These are phyloP conservation scores for Aspergillus aculeatinus DNA, from an alignment of 2,329 filamentous ascomycete species.

Conservation along the genomic window DNA sequence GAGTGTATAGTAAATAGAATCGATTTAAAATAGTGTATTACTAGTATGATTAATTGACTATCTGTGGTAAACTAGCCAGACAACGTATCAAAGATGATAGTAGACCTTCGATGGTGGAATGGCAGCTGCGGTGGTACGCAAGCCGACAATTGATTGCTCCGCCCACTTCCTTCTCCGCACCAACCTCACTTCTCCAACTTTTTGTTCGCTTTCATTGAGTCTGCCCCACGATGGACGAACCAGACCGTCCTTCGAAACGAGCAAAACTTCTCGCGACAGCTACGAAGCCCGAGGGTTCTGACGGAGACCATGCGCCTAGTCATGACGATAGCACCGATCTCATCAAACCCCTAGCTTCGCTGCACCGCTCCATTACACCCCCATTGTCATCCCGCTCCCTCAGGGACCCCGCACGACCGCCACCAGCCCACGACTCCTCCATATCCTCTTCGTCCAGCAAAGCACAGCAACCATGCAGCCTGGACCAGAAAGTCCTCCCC, in stretches of 20 bases:
- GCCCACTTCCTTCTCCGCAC: background rate
- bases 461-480: background rate
- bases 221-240: slow-evolving; percentile 4
- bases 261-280: slow-evolving; percentile 8
- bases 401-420: background rate
- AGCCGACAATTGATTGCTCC: background rate
- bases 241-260: slow-evolving; percentile 16
- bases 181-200: background rate
- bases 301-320: background rate
- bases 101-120: too few relatives aligned
- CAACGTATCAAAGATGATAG: too few relatives aligned
- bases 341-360: slow-evolving; percentile 22
- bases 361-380: slow-evolving; percentile 33
- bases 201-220: background rate
- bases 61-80: background rate
- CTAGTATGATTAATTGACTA: background rate
- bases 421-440: background rate
- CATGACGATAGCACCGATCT: background rate
- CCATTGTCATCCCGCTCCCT: slow-evolving; percentile 15
- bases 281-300: background rate
- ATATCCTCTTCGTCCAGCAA: background rate
- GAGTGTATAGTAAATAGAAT: background rate
- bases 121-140: background rate
- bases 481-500: slow-evolving; percentile 30
- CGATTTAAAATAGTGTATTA: background rate